Evolutionary conservation across 2,329 filamentous ascomycete species (phyloP), one percentile per base, ranked within the genome.

Genomic region (Aureobasidium lini): DNA sequence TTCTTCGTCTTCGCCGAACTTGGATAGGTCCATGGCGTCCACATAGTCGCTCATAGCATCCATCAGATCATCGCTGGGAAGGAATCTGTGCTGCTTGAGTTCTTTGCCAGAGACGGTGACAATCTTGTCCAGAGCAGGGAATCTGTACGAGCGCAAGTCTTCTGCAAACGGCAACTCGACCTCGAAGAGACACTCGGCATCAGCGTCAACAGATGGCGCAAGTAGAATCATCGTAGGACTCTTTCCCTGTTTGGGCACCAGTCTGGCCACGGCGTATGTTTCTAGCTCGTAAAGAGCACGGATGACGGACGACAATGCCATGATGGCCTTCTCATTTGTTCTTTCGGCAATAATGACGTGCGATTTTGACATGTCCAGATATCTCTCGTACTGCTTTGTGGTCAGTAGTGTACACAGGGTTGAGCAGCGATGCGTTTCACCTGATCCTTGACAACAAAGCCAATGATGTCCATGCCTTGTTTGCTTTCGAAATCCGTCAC

Each of bases 111-210:
- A 90, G n/a, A 95, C 81, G 0, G 92, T 96, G 61, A 96, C 76
- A 31, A 97, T 87, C 62, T 84, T 88, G 70, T 96, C 92, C 10
- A 99, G 76, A 0, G 93, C 90, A 6, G 94, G 91, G 65, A 99
- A 99, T 60, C 86, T 87, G 71, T 96, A 97, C n/a, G 81, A 81
- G 37, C 94, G 84, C 49, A 96, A 80, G 69, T 99, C 94, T 76
- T 99, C 94, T 2, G 90, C 87, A 68, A 96, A 99, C 0, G 94
- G 94, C 6, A 97, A 78, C 37, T 94, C 90, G 1, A 95, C 82
- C 69, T 99, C 94, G 63, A 96, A 85, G 1, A 99, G 79, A 66
- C 89, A 93, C 71, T 96, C 92, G 64, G 89, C 84, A 29, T 89
- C 86, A 2, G 81, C 78, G 62, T 95, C 89, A 61, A 96, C 85